Evolutionary conservation across 306 rosid species (phyloP), one percentile per base, ranked within the genome.

Genomic region (Citrullus mucosospermus): DNA sequence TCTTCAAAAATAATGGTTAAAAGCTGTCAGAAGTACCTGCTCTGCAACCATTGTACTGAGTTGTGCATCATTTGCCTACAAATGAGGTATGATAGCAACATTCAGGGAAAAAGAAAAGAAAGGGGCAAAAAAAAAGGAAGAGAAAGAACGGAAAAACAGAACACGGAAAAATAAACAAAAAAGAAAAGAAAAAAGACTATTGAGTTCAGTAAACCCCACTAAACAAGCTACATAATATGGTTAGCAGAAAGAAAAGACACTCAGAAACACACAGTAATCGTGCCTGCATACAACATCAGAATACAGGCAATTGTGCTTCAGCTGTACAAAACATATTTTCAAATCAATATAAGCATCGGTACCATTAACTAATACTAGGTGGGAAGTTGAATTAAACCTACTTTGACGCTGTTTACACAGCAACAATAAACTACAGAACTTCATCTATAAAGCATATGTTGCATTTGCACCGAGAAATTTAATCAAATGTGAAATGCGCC

Each of bases 31-130:
- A 62, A 6, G 41, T 85, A 92, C 98, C 98, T 94, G 97, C 84
- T 92, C 97, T 4, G 88, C 97, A 32, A 95, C 99, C 97, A 92
- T 95, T 75, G 97, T 92, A 88, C 99, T 95, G 46, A 95, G 97
- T 54, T 95, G 99, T 30, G 99, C 97, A 81, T 95, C 99, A 88
- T 95, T 95, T 74, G 99, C 99, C 97, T 94, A 91, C 75, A 70
- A 84, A 81, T 16, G 78, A 81, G 71, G 55, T 50, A 80, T 54
- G 82, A 65, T 56, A 74, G 62, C 57, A 81, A 74, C 66, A 76
- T 76, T 88, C 66, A n/a, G 76, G 76, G 28, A 57, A 20, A 75
- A 66, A 43, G 10, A 41, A 41, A 25, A 25, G 36, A 32, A 32
- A 32, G 36, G 36, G 4, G 2, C 2, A 32, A 32, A 2, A 32